Evolutionary conservation across 768 basidiomycete species (phyloP), one percentile per base, ranked within the genome.

Genomic region (Auriscalpium microsporum): DNA sequence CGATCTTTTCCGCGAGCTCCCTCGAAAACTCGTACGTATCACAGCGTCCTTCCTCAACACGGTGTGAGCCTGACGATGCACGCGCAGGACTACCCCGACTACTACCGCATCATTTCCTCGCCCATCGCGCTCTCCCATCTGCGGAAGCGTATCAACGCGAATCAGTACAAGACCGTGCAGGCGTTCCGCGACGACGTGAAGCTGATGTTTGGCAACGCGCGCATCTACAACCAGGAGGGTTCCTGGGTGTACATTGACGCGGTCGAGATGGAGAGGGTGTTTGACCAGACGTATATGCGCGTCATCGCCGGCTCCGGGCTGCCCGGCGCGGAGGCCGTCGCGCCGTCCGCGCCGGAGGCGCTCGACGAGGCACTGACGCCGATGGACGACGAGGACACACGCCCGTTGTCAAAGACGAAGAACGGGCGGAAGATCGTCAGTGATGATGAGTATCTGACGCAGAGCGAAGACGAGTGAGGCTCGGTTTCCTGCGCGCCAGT

Each of bases 201-300:
- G 61, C 78, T 93, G 54, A 94, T 99, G 87, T 97, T 94, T 70
- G 79, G 82, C 69, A 98, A 98, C 64, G 94, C 95, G 5, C 80
- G 89, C 63, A 88, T 83, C 45, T 98, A 92, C 76, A 97, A 97
- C 68, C 86, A 88, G 69, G 92, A 95, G 70, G 92, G 88, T 1
- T 94, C 92, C 0, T 92, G 90, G 88, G 93, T 96, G 38, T 95
- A 94, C 70, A 77, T 88, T 57, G 92, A 95, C 58, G 94, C 95
- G 8, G 88, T 91, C 49, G 90, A 92, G 73, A 91, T 94, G 88
- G 88, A 95, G 72, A 89, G 87, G 66, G 84, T 85, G 49, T 93
- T 94, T 67, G 79, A 87, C 57, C 75, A 81, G 28, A 74, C 84
- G 9, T 91, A 85, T 64, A 78, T 83, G 45, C 79, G 79, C 37